A percentile compares a stretch with the other conserved stretches of the same genome.
Evolutionary conservation across 1,284 basidiomycete species (phyloP).

Genomic region (Sphagnurus paluster): DNA sequence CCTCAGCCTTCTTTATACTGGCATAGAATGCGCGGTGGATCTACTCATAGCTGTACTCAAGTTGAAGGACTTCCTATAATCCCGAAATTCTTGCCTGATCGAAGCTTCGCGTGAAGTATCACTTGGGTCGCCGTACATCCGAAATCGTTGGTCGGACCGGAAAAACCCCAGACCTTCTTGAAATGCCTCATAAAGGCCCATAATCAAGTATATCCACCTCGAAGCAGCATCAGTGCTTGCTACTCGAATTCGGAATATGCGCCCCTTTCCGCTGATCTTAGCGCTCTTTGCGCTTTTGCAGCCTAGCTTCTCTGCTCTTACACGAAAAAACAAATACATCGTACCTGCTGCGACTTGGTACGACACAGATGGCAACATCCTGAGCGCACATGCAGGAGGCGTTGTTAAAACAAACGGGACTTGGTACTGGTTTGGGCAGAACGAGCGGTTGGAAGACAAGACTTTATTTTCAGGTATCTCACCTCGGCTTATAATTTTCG

Average conservation of each 20-base stretch:
- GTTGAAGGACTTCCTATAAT: too few species aligned
- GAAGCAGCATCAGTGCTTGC: not conserved
- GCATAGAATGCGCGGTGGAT: too few species aligned
- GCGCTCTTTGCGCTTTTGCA: not conserved
- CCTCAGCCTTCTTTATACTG: too few species aligned
- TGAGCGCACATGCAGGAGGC: slow-evolving; percentile 24
- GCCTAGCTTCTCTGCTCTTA: not conserved
- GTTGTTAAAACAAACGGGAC: slow-evolving; percentile 20
- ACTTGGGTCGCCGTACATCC: too few species aligned
- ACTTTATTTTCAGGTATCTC: slow-evolving; percentile 19
- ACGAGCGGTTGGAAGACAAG: slow-evolving; percentile 20
- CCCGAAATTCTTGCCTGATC: too few species aligned
- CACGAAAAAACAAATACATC: slow-evolving; percentile 25
- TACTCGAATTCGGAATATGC: not conserved
- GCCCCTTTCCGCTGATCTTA: not conserved
- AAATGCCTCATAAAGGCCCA: not conserved
- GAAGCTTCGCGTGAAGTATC: too few species aligned
- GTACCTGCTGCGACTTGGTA: slow-evolving; percentile 27
- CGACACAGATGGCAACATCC: slow-evolving; percentile 23
- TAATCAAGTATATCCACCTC: not conserved
- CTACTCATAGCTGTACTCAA: too few species aligned
- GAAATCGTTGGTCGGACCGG: too few species aligned
- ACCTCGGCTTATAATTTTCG: not conserved
- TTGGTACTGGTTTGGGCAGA: slow-evolving; percentile 22
- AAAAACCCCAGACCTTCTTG: too few species aligned